Base-by-base conservation (phyloP, 73 alveolate genomes). In the Paramecium sonneborni region DNA sequence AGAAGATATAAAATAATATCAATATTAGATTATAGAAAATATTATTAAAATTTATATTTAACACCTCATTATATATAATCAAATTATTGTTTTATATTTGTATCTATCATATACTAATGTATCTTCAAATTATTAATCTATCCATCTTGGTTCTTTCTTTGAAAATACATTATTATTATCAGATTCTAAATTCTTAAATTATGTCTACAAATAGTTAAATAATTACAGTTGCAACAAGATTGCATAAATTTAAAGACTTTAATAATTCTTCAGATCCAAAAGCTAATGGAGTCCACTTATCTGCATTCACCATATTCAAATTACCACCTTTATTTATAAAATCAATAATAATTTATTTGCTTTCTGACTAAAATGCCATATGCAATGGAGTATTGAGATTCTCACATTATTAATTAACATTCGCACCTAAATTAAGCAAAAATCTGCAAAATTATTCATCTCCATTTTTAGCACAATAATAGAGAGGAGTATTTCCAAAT, bases 401-500 rank as follows among this genome's bases (percentile, higher is more conserved):
- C 76, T 67, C 30, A 44, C 94, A 88, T 18, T 34, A 34, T 48
- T 88, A 38, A 88, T 88, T 88, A 15, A 88, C 91, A 70, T 88
- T 88, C 43, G 94, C 94, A 18, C 94, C 94, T 26, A 88, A 67
- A 23, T 88, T 82, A 11, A 88, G 34, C 12, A 88, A 34, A 70
- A 26, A 88, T 37, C 87, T 44, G 41, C 94, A 88, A 28, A 88
- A 88, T 12, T 24, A 48, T 48, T 69, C 87, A 70, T 88, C 87
- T 23, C 94, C 94, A 88, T 88, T 76, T 23, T 41, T 62, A 18
- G 94, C 94, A 44, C 91, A 84, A 88, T 88, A 88, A 88, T 88
- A 88, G 14, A 88, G 84, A 5, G 94, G 85, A 28, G 91, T 70
- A 48, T 88, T 88, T 21, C 87, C 87, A 26, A 23, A 41, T 88